Evolutionary conservation across 495 filamentous ascomycete species (phyloP).

Genomic region (Collariella sp.): DNA sequence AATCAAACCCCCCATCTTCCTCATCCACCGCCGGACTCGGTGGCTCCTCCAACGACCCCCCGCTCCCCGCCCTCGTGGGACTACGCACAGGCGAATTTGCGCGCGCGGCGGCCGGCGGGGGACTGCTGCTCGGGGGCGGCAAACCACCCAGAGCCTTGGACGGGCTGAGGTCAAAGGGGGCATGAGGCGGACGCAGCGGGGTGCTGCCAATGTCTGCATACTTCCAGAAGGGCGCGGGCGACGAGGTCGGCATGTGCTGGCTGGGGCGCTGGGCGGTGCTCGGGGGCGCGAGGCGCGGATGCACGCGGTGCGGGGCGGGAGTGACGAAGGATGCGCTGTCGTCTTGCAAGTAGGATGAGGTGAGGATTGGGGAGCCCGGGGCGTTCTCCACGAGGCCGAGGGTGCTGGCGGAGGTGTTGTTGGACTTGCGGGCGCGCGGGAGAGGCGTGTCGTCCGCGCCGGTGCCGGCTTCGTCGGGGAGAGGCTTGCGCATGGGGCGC

Average conservation of each 20-base stretch:
- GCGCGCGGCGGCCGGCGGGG: slow-evolving; percentile 46
- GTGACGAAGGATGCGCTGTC: slow-evolving; percentile 59
- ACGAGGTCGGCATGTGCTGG: slow-evolving; percentile 90
- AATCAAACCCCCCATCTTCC: slow-evolving; percentile 30
- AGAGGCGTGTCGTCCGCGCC: slow-evolving; percentile 47
- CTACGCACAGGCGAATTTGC: slow-evolving; percentile 29
- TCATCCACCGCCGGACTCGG: slow-evolving; percentile 18
- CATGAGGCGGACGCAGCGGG: slow-evolving; percentile 54
- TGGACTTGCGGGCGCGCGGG: slow-evolving; percentile 39
- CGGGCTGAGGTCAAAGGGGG: slow-evolving; percentile 49
- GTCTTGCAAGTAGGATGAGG: slow-evolving; percentile 51
- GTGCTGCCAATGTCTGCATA: slow-evolving; percentile 71
- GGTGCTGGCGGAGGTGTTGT: slow-evolving; percentile 31
- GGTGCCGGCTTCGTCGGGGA: slow-evolving; percentile 32
- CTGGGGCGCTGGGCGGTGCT: slow-evolving; percentile 84
- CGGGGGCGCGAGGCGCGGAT: slow-evolving; percentile 76
- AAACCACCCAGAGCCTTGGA: slow-evolving; percentile 37
- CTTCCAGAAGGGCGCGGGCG: slow-evolving; percentile 96
- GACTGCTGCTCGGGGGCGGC: slow-evolving; percentile 57
- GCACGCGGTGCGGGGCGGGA: slow-evolving; percentile 73
- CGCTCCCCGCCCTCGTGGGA: slow-evolving; percentile 21
- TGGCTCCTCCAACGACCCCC: slow-evolving; percentile 9
- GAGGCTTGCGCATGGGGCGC: slow-evolving; percentile 48
- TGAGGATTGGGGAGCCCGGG: slow-evolving; percentile 59
- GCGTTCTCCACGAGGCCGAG: slow-evolving; percentile 53